A percentile compares a stretch with the other conserved stretches of the same genome.
phyloP scores from a whole-genome alignment of 2,329 filamentous ascomycete species.

The Xylaria digitata region DNA sequence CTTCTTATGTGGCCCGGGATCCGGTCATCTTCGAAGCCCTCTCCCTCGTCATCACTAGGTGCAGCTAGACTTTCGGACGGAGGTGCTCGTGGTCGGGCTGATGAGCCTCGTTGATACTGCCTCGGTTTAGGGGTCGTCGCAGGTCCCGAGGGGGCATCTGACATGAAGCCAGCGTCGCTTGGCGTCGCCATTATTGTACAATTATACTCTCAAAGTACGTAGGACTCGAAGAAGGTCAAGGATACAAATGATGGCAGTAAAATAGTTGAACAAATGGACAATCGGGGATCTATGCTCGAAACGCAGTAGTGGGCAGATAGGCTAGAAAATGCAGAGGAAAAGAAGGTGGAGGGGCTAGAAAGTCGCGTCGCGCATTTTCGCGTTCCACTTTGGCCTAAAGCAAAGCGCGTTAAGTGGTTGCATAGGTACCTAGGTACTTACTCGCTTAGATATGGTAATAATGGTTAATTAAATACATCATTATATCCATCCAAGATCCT shows the following conservation, averaged over 20 bases:
- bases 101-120: constrained; percentile 61
- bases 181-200: constrained; percentile 60
- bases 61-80: constrained; percentile 71
- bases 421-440: no score
- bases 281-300: constrained; percentile 24
- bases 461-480: not conserved
- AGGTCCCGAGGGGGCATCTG: constrained; percentile 61
- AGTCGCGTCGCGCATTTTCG: constrained; percentile 39
- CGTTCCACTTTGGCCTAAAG: constrained; percentile 12
- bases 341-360: constrained; percentile 35
- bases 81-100: constrained; percentile 66
- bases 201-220: constrained; percentile 1
- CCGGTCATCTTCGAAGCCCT: constrained; percentile 73
- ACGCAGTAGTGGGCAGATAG: not conserved
- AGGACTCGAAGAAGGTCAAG: not conserved
- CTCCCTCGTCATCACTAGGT: constrained; percentile 70
- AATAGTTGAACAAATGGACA: not conserved
- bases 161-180: constrained; percentile 70
- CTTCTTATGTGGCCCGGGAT: constrained; percentile 63
- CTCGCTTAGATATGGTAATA: not conserved
- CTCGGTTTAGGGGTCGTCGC: constrained; percentile 58
- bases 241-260: not conserved
- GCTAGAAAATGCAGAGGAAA: constrained; percentile 15
- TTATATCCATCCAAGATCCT: not conserved
- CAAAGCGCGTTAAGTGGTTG: constrained; percentile 42